phyloP scores from a whole-genome alignment of 1,284 basidiomycete genomes.

The Trichosporon ovoides region DNA sequence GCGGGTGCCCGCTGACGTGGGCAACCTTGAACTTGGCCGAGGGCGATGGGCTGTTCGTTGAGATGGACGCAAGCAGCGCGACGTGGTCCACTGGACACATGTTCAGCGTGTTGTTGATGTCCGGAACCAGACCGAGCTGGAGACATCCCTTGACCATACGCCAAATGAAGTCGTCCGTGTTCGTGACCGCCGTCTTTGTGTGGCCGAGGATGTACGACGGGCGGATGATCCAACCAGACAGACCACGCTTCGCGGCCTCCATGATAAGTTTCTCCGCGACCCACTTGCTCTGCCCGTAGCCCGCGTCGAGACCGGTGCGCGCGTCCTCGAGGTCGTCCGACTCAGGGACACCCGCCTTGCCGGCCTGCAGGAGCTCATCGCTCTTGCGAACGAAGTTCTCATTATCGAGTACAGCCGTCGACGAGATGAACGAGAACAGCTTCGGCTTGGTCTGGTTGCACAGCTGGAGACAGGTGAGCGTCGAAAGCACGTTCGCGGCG shows the following conservation, averaged over 20 bases:
- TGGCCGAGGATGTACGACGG: conserved; percentile 97
- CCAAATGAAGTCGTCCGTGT: conserved; percentile 99
- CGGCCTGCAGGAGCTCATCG: conserved; percentile 58
- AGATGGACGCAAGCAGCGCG: conserved; percentile 71
- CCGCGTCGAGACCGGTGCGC: conserved; percentile 68
- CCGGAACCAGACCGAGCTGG: conserved; percentile 89
- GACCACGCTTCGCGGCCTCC: conserved; percentile 79
- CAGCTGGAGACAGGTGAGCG: conserved; percentile 75
- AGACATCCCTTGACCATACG: conserved; percentile 95
- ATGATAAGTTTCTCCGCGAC: conserved; percentile 92
- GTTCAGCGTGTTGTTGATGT: conserved; percentile 98
- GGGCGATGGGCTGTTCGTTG: conserved; percentile 57
- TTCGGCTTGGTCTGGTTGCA: conserved; percentile 71
- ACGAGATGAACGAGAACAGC: conserved; percentile 83
- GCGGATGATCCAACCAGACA: conserved; percentile 82
- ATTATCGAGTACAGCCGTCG: conserved; percentile 87
- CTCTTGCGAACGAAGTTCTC: conserved; percentile 84
- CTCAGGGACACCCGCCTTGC: conserved; percentile 71
- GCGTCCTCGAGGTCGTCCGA: conserved; percentile 88
- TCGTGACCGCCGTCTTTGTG: conserved; percentile 83
- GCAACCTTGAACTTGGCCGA: conserved; percentile 59
- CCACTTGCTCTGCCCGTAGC: conserved; percentile 98
- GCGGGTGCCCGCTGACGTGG: conserved; percentile 82
- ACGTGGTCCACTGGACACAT: conserved; percentile 99
- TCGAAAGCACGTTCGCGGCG: conserved; percentile 84